These are phyloP conservation scores for Nakazawaea laoshanensis DNA, from an alignment of 805 yeast species.

Conservation along the genomic window DNA sequence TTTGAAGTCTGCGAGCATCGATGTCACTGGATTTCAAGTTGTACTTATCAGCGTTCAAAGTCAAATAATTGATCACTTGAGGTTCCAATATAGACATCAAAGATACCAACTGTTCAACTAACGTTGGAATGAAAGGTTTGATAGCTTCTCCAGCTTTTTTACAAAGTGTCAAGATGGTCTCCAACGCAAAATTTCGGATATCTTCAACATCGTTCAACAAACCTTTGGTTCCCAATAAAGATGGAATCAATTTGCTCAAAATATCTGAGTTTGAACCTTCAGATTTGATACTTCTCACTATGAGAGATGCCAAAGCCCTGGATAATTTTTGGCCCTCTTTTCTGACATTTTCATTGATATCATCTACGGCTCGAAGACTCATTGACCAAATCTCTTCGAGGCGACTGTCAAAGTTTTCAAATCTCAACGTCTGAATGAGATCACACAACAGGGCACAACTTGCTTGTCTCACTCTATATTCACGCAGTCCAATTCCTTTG, in stretches of 20 bases:
- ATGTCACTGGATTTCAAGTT: slow-evolving; percentile 63
- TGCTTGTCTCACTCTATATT: slow-evolving; percentile 93
- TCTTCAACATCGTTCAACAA: slow-evolving; percentile 82
- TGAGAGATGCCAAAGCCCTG: slow-evolving; percentile 50
- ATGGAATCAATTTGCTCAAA: slow-evolving; percentile 60
- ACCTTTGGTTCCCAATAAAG: slow-evolving; percentile 72
- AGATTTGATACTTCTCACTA: slow-evolving; percentile 49
- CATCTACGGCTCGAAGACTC: slow-evolving; percentile 88
- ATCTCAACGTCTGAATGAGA: slow-evolving; percentile 52
- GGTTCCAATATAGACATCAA: slow-evolving; percentile 88
- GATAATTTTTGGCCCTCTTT: slow-evolving; percentile 69
- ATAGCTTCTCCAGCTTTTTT: slow-evolving; percentile 53
- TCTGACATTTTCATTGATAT: slow-evolving; percentile 88
- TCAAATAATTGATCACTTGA: slow-evolving; percentile 75
- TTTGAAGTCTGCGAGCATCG: slow-evolving; percentile 68
- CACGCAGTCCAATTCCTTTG: slow-evolving; percentile 64
- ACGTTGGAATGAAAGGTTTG: slow-evolving; percentile 57
- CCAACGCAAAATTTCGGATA: slow-evolving; percentile 64
- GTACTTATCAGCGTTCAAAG: slow-evolving; percentile 83
- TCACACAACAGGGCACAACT: slow-evolving; percentile 66
- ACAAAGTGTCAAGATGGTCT: slow-evolving; percentile 64
- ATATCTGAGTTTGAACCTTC: slow-evolving; percentile 32
- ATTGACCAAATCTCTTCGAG: slow-evolving; percentile 75
- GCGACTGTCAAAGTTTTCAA: slow-evolving; percentile 39
- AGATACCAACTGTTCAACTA: slow-evolving; percentile 60